Evolutionary conservation across 192 early-diverging fungal genomes (phyloP), one percentile per base, ranked within the genome.

Genomic region (Pilobolus umbonatus): DNA sequence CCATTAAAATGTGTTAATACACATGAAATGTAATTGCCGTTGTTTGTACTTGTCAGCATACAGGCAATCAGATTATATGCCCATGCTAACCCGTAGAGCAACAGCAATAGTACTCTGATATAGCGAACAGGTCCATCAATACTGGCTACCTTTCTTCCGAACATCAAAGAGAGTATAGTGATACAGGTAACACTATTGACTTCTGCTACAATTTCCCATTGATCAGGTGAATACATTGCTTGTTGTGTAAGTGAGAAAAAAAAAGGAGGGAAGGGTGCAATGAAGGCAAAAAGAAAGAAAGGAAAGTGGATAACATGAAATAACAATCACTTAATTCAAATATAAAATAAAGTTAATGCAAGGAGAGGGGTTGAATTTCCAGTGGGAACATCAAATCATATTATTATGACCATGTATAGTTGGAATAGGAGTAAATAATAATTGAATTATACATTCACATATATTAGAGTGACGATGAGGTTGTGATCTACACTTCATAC

Each of bases 11-110:
- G 59, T 0, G 68, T 67, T 9, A 74, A 17, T 19, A 52, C 14
- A 44, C 75, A 76, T 5, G 75, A 72, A 15, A 70, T 56, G 2
- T 54, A 19, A 54, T 78, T 78, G 29, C 50, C 54, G 46, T 78
- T 68, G 52, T 78, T 78, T 30, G 76, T 78, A 45, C 74, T 74
- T 25, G 64, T 74, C 2, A 73, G 49, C 62, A 75, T 62, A 14
- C 69, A 65, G 1, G 70, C 60, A n/a, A 71, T 64, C 39, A 78
- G 11, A 19, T 71, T 65, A 53, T 72, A 78, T 14, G 68, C 65
- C 76, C 76, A 78, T 5, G 70, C 65, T 30, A 69, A 15, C 2
- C 62, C 19, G 25, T 73, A 75, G n/a, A 78, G 61, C 3, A 25
- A 10, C 17, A 75, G 55, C 32, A 78, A 57, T 4, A 78, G 60